Conservation (phyloP, 2,329 filamentous ascomycete genomes). For the Pyricularia sp. region DNA sequence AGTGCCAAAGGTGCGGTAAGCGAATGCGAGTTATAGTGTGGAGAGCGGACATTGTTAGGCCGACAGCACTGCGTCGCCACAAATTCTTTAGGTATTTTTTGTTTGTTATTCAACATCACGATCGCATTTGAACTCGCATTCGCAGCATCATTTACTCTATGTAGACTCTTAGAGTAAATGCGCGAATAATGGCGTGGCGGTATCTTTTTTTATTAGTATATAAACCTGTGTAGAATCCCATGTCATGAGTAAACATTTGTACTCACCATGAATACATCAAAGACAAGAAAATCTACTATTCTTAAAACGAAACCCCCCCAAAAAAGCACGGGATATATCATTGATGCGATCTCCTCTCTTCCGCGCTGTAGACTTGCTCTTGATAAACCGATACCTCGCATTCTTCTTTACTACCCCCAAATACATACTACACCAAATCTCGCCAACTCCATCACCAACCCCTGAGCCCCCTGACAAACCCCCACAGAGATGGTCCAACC, state of each 20-base stretch:
- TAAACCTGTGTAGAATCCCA: too few relatives aligned
- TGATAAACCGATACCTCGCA: neutral
- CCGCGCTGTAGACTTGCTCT: neutral
- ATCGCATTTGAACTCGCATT: neutral
- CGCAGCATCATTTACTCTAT: neutral
- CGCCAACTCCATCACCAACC: neutral
- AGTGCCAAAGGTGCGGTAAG: neutral
- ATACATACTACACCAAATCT: neutral
- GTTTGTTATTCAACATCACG: neutral
- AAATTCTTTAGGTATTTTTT: neutral
- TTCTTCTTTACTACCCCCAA: neutral
- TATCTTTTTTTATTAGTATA: too few relatives aligned
- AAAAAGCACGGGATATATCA: neutral
- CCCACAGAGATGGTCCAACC: neutral
- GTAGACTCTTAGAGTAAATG: too few relatives aligned
- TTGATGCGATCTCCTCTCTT: neutral
- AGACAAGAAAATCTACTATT: neutral
- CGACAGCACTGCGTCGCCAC: neutral
- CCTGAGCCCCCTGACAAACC: neutral
- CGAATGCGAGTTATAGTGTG: neutral
- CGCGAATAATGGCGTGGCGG: too few relatives aligned
- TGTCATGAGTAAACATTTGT: too few relatives aligned
- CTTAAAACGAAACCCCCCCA: neutral
- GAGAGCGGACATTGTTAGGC: neutral
- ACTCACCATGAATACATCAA: neutral